Percentiles rank a stretch among this genome's conserved stretches.
Evolutionary conservation across 164 flowering plant species (phyloP).

Genomic region (Aristolochia fimbriata): DNA sequence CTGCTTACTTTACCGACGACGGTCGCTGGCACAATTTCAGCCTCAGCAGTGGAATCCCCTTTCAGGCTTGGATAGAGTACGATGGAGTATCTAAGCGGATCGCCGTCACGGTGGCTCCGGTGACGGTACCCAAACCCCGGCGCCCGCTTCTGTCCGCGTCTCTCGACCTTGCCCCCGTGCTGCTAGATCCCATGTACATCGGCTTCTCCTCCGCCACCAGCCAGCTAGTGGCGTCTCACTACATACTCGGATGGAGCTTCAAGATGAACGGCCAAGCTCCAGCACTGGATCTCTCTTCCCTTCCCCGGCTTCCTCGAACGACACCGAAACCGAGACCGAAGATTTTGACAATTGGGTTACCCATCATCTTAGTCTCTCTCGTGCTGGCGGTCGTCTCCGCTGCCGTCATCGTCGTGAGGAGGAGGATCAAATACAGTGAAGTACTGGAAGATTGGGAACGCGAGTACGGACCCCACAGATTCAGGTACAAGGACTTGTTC

Average conservation of each 20-base stretch:
- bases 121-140: slow-evolving; percentile 9
- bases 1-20: slow-evolving; percentile 9
- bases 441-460: slow-evolving; percentile 63
- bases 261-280: slow-evolving; percentile 11
- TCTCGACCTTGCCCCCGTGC: slow-evolving; percentile 6
- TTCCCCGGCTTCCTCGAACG: slow-evolving; percentile 5
- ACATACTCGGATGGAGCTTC: slow-evolving; percentile 17
- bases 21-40: not conserved
- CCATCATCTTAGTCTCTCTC: not conserved
- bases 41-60: slow-evolving; percentile 11
- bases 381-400: slow-evolving; percentile 8
- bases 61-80: slow-evolving; percentile 25
- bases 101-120: slow-evolving; percentile 16
- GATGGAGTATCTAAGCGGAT: slow-evolving; percentile 7
- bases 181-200: slow-evolving; percentile 9
- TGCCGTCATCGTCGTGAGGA: slow-evolving; percentile 3
- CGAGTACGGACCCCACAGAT: slow-evolving; percentile 62
- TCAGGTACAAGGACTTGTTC: slow-evolving; percentile 49
- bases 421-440: slow-evolving; percentile 35
- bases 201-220: slow-evolving; percentile 9
- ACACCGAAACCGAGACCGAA: not conserved
- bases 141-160: slow-evolving; percentile 9
- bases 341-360: slow-evolving; percentile 3
- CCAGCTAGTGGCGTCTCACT: not conserved
- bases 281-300: slow-evolving; percentile 4